Conservation (phyloP, 495 filamentous ascomycete species). For the Neurospora africana region DNA sequence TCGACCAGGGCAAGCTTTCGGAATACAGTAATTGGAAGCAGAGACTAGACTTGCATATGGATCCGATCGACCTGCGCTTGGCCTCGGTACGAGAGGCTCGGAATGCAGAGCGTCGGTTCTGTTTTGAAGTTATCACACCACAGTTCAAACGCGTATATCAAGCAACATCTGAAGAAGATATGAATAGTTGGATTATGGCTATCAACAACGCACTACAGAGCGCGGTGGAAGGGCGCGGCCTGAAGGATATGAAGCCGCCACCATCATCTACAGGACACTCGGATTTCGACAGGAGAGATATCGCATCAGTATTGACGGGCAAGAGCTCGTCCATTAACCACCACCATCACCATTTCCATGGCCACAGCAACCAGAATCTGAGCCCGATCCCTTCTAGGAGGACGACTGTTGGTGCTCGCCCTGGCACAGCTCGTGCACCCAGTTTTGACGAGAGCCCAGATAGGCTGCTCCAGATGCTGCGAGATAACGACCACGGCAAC, state of each 20-base stretch:
- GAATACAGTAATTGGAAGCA: constrained; percentile 99
- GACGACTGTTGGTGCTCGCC: constrained; percentile 77
- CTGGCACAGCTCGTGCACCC: constrained; percentile 57
- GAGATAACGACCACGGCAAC: constrained; percentile 88
- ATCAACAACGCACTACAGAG: constrained; percentile 97
- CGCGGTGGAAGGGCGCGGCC: constrained; percentile 74
- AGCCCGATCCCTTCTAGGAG: constrained; percentile 57
- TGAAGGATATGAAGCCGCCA: constrained; percentile 32
- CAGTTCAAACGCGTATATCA: constrained; percentile 96
- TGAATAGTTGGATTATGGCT: constrained; percentile 91
- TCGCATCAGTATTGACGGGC: constrained; percentile 86
- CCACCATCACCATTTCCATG: constrained; percentile 3
- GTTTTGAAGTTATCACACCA: constrained; percentile 96
- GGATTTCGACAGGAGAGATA: constrained; percentile 59
- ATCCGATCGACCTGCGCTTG: constrained; percentile 94
- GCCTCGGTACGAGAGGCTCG: constrained; percentile 93
- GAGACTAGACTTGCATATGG: constrained; percentile 91
- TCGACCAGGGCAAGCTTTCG: constrained; percentile 90
- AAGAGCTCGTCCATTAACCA: constrained; percentile 64
- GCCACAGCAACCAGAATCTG: constrained; percentile 42
- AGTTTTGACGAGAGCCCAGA: constrained; percentile 70
- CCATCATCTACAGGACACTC: constrained; percentile 36
- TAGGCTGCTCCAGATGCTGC: constrained; percentile 73
- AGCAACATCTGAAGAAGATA: constrained; percentile 94
- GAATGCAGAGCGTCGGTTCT: constrained; percentile 89